These are phyloP conservation scores for Apiospora koreana DNA, from an alignment of 2,329 filamentous ascomycete genomes.

Conservation along the genomic window DNA sequence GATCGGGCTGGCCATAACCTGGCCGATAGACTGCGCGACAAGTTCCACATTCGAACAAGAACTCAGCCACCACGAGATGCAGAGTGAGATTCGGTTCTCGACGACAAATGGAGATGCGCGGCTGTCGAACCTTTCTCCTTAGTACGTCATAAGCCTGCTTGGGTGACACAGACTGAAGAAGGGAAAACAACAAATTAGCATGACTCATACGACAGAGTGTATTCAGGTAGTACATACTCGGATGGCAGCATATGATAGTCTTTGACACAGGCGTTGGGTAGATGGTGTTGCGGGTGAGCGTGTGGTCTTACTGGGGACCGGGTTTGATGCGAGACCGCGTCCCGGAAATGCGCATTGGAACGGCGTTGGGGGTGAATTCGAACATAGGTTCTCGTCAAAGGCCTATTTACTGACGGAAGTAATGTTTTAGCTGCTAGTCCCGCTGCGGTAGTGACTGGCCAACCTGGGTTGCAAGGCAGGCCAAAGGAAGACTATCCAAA, in stretches of 20 bases:
- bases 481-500: background rate
- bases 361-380: background rate
- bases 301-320: background rate
- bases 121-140: background rate
- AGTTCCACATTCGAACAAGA: conserved; percentile 53
- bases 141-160: background rate
- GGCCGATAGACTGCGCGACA: conserved; percentile 52
- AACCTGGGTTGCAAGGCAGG: background rate
- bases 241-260: conserved; percentile 1
- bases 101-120: background rate
- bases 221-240: conserved; percentile 10
- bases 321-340: background rate
- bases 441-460: background rate
- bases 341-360: background rate
- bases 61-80: conserved; percentile 32
- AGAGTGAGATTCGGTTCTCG: background rate
- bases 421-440: background rate
- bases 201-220: conserved; percentile 9
- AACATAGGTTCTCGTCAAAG: background rate
- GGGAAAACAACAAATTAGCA: background rate
- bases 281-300: background rate
- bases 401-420: background rate
- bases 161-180: background rate
- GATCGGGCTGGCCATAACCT: conserved; percentile 26
- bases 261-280: background rate